phyloP scores from a whole-genome alignment of 2,329 filamentous ascomycete genomes.

The Ascochyta koolunga region DNA sequence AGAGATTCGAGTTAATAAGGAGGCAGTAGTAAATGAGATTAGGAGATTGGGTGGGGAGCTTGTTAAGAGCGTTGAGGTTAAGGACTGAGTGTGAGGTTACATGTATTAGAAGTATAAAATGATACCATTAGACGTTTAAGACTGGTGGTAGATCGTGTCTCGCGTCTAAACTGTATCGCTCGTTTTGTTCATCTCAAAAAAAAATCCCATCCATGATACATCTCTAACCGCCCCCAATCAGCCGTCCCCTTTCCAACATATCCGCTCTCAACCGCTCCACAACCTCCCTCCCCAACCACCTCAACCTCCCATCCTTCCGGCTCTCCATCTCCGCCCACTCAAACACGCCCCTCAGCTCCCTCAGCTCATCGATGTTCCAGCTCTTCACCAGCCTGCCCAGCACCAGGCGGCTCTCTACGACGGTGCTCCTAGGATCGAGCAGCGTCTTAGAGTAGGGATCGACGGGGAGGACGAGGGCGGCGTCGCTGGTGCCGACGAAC shows the following conservation, averaged over 20 bases:
- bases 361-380: conserved; percentile 53
- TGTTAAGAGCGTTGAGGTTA: conserved; percentile 53
- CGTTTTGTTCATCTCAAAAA: background rate
- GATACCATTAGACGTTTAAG: conserved; percentile 1
- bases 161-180: background rate
- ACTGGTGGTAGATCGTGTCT: background rate
- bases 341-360: conserved; percentile 69
- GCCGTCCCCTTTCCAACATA: conserved; percentile 51
- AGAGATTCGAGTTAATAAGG: conserved; percentile 68
- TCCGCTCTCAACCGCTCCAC: conserved; percentile 61
- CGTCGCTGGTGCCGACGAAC: conserved; percentile 63
- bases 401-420: conserved; percentile 74
- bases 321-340: conserved; percentile 64
- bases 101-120: background rate
- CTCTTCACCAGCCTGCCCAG: conserved; percentile 59
- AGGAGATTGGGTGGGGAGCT: conserved; percentile 65
- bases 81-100: conserved; percentile 4
- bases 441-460: conserved; percentile 54
- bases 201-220: background rate
- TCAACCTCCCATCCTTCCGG: conserved; percentile 47
- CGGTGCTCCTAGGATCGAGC: conserved; percentile 61
- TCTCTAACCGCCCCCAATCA: conserved; percentile 13
- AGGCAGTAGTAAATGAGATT: conserved; percentile 74
- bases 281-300: conserved; percentile 63
- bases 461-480: conserved; percentile 49